Evolutionary conservation across 2,329 filamentous ascomycete genomes (phyloP).

Genomic region (Ophiognomonia clavigignenti-juglandacearum): DNA sequence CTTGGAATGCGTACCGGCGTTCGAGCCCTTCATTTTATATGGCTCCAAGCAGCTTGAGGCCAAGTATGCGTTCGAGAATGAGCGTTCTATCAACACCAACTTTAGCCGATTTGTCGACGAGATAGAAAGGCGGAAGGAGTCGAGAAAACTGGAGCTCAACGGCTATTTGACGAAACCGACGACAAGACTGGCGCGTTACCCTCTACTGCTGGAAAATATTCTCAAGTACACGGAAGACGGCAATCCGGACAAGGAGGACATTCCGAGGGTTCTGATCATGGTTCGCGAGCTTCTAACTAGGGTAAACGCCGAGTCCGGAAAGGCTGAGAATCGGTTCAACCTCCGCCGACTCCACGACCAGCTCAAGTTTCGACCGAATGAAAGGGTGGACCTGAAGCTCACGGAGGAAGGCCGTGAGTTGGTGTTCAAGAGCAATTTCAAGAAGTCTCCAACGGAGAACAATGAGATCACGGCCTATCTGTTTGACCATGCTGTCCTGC

Average conservation of each 20-base stretch:
- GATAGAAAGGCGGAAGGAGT: constrained; percentile 93
- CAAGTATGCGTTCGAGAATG: constrained; percentile 97
- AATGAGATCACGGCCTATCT: constrained; percentile 91
- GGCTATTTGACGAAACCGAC: constrained; percentile 98
- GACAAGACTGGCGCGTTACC: constrained; percentile 89
- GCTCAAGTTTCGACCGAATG: constrained; percentile 83
- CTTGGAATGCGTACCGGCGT: constrained; percentile 83
- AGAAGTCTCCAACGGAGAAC: constrained; percentile 84
- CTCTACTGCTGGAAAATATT: constrained; percentile 84
- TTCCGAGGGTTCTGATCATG: constrained; percentile 80
- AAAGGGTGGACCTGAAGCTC: constrained; percentile 88
- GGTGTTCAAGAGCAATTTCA: constrained; percentile 89
- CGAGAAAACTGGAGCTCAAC: constrained; percentile 92
- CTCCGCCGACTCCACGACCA: constrained; percentile 86
- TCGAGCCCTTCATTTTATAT: constrained; percentile 94
- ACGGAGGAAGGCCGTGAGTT: constrained; percentile 91
- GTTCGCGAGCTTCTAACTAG: constrained; percentile 83
- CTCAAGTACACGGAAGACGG: constrained; percentile 86
- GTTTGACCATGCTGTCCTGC: constrained; percentile 90
- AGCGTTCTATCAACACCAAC: constrained; percentile 77
- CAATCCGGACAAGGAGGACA: constrained; percentile 84
- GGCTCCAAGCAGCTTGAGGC: constrained; percentile 93
- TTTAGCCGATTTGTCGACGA: constrained; percentile 95
- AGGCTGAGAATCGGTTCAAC: constrained; percentile 97
- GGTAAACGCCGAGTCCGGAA: constrained; percentile 93